Percentiles rank a stretch among this genome's conserved stretches.
phyloP scores from a whole-genome alignment of 306 rosid species.

The Myrica gale region DNA sequence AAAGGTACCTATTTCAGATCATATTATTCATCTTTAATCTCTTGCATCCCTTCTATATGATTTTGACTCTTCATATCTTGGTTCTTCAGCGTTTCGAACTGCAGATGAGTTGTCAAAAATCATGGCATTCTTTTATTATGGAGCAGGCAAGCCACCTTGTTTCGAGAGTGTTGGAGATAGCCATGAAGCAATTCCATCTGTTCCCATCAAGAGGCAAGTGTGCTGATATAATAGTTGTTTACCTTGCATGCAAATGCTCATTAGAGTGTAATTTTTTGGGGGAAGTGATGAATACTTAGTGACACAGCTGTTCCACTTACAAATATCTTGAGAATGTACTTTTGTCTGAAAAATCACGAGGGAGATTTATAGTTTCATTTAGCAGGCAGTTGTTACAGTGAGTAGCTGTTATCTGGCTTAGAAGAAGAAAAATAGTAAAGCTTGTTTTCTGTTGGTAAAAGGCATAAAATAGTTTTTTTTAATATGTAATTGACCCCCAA shows the following conservation, averaged over 20 bases:
- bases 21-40: background rate
- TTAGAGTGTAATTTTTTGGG: slow-evolving; percentile 8
- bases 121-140: slow-evolving; percentile 84
- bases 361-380: no score
- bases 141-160: slow-evolving; percentile 76
- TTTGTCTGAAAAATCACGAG: background rate
- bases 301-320: background rate
- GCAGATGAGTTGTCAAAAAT: slow-evolving; percentile 86
- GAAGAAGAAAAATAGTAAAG: no score
- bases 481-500: no score
- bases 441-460: background rate
- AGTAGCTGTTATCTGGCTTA: no score
- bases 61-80: slow-evolving; percentile 13
- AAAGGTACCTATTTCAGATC: slow-evolving; percentile 46
- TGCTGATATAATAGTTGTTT: slow-evolving; percentile 23
- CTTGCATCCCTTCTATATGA: slow-evolving; percentile 5
- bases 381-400: background rate
- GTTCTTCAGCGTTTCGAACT: slow-evolving; percentile 53
- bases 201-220: slow-evolving; percentile 34
- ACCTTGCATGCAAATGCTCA: background rate
- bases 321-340: slow-evolving; percentile 12
- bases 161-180: slow-evolving; percentile 38
- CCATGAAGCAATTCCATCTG: slow-evolving; percentile 65
- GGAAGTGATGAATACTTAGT: slow-evolving; percentile 2
- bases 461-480: background rate